Conservation (phyloP, 768 basidiomycete genomes). For the Pleurotus ostreatus region DNA sequence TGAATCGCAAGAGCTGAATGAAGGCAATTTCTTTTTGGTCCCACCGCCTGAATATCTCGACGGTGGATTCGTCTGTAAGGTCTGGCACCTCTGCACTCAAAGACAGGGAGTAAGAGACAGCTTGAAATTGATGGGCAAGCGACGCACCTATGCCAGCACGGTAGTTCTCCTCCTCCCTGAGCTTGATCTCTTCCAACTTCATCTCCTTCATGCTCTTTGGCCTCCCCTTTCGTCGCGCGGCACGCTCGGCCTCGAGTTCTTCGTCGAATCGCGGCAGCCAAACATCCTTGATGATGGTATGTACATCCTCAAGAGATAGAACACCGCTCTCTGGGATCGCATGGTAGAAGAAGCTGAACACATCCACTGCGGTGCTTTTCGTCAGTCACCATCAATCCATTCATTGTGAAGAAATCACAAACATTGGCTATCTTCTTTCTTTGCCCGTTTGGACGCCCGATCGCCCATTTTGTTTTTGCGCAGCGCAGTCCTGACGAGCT, state of each 20-base stretch:
- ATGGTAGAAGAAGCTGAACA: conserved; percentile 74
- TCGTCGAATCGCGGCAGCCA: conserved; percentile 75
- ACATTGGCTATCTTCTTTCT: conserved; percentile 50
- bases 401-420: conserved; percentile 26
- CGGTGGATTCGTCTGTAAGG: conserved; percentile 67
- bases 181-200: conserved; percentile 66
- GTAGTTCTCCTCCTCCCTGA: conserved; percentile 68
- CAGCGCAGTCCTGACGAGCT: conserved; percentile 61
- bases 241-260: conserved; percentile 58
- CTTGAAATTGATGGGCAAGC: conserved; percentile 2
- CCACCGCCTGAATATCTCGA: conserved; percentile 72
- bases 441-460: conserved; percentile 47
- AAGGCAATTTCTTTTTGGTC: conserved; percentile 73
- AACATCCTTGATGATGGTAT: conserved; percentile 55
- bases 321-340: conserved; percentile 56
- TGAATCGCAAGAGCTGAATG: conserved; percentile 67
- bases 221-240: conserved; percentile 64
- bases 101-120: conserved; percentile 1
- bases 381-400: not conserved
- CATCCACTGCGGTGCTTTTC: conserved; percentile 45
- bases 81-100: conserved; percentile 66
- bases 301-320: conserved; percentile 62
- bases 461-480: conserved; percentile 66
- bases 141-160: conserved; percentile 75
- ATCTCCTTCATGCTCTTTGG: conserved; percentile 68